These are phyloP conservation scores for Phytophthora constricta DNA, from an alignment of 352 stramenopile species.

Conservation along the genomic window DNA sequence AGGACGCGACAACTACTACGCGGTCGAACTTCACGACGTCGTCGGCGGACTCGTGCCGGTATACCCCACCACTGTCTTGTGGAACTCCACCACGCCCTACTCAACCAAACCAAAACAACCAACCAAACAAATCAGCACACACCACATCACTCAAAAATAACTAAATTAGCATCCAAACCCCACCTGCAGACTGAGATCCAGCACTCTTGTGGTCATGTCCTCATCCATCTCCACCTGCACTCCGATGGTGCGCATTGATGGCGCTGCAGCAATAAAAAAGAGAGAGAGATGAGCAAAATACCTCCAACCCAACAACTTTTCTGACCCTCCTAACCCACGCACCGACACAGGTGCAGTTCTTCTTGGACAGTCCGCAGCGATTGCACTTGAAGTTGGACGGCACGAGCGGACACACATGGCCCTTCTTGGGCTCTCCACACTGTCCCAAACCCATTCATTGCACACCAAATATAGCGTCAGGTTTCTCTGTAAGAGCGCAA, in stretches of 20 bases:
- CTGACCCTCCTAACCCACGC: no score
- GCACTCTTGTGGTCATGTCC: conserved; percentile 78
- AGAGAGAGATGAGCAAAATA: conserved; percentile 10
- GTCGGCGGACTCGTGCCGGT: conserved; percentile 50
- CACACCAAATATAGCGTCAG: neutral
- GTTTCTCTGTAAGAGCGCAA: no score
- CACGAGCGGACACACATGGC: conserved; percentile 84
- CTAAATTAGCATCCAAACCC: neutral
- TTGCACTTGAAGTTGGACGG: conserved; percentile 85
- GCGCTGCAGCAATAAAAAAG: conserved; percentile 38
- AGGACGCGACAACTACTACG: conserved; percentile 2
- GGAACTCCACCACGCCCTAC: conserved; percentile 79
- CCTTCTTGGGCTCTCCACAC: conserved; percentile 89
- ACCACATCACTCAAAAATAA: no score
- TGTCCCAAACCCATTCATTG: conserved; percentile 29
- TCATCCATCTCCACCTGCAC: conserved; percentile 84
- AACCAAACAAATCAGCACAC: conserved; percentile 22
- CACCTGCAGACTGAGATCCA: conserved; percentile 82
- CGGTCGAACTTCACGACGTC: conserved; percentile 28
- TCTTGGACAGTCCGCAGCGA: conserved; percentile 78
- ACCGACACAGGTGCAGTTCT: conserved; percentile 77
- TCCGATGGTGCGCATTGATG: conserved; percentile 66
- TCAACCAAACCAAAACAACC: no score
- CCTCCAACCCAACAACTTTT: neutral
- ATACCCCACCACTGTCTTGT: conserved; percentile 61